Evolutionary conservation across 192 early-diverging fungal species (phyloP).

Genomic region (Mortierella hygrophila): DNA sequence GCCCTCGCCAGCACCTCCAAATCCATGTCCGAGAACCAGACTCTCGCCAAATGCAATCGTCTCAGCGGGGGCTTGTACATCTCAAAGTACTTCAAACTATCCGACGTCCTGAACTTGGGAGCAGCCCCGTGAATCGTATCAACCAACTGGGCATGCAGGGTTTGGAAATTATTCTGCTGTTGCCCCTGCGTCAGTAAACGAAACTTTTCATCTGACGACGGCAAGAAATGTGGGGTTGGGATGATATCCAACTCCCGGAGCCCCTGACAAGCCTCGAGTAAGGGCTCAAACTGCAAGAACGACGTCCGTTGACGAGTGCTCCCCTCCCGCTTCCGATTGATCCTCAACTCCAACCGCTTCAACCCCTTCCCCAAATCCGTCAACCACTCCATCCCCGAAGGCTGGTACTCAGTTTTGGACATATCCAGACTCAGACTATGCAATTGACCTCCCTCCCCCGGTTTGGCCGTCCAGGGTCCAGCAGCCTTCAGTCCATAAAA

Average conservation of each 20-base stretch:
- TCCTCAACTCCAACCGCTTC: constrained; percentile 8
- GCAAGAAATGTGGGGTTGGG: constrained; percentile 5
- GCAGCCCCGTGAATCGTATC: not conserved
- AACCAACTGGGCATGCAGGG: not conserved
- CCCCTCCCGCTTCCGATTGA: not conserved
- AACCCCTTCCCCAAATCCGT: constrained; percentile 11
- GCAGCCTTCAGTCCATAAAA: not conserved
- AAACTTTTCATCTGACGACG: not conserved
- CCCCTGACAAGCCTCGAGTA: not conserved
- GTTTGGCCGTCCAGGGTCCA: not conserved
- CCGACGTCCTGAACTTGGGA: not conserved
- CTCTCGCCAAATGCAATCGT: constrained; percentile 19
- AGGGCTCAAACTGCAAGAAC: constrained; percentile 12
- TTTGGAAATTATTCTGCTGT: not conserved
- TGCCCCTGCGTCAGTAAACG: not conserved
- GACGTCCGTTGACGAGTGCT: not conserved
- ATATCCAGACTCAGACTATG: constrained; percentile 16
- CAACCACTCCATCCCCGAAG: constrained; percentile 2
- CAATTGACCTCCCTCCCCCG: constrained; percentile 1
- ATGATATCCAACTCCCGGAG: constrained; percentile 15
- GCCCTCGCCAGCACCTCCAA: not conserved
- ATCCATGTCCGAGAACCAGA: constrained; percentile 27
- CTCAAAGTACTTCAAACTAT: constrained; percentile 12
- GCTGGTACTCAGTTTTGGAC: constrained; percentile 5
- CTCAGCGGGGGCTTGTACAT: constrained; percentile 9